Evolutionary conservation across 257 asterid genomes (phyloP), one percentile per base, ranked within the genome.

Genomic region (Solanum rostratum): DNA sequence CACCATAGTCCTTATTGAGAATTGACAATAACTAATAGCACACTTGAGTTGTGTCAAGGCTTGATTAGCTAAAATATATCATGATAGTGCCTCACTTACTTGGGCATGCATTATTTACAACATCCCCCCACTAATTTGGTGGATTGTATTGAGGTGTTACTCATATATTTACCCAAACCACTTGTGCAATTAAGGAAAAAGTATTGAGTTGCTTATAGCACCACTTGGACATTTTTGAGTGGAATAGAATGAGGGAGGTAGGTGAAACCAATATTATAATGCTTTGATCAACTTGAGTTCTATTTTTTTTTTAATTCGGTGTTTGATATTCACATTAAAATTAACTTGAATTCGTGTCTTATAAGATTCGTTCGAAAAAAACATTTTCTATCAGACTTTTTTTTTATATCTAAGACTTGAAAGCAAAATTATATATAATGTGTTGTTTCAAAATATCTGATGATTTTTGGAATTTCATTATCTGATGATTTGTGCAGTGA

Each of bases 181-280:
- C 7, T 73, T 13, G 54, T 24, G 33, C 59, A 73, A 73, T 73
- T 45, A 1, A 49, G 45, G 16, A 8, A 46, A 49, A 76, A 8
- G 16, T 20, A 74, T 45, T 46, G 43, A 16, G 7, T 76, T 49
- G 60, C 24, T 24, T 46, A 74, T 52, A 24, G 81, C 59, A 15
- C 55, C 81, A 74, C 81, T 3, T 74, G 60, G 39, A 16, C 41
- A 46, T 13, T 46, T 24, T 74, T 19, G 7, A 22, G 4, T 73
- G 45, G 57, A 73, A 73, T 6, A 73, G n/a, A 73, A n/a, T 11
- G 54, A 3, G 22, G 29, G 59, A n/a, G 33, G 60, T 46, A 45
- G 59, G 59, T 73, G 20, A 73, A n/a, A 73, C 59, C 81, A 45
- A 45, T 73, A 73, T 45, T 73, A 49, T 14, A 76, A 24, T 76